These are phyloP conservation scores for Euphrasia confusa DNA, from an alignment of 257 asterid genomes.

Conservation along the genomic window DNA sequence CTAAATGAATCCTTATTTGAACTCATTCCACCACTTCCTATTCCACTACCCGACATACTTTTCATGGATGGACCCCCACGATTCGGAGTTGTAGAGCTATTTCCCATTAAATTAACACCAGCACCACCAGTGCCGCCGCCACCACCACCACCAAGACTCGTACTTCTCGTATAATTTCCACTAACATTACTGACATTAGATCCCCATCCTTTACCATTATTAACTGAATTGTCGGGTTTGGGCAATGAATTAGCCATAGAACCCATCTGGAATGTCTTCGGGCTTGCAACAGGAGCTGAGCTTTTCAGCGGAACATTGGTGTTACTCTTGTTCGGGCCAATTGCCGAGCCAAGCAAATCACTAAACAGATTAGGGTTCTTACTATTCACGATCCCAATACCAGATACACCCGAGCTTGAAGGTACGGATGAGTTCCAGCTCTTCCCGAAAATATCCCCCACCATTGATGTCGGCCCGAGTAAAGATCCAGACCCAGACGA, in stretches of 20 bases:
- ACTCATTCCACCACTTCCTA: constrained; percentile 27
- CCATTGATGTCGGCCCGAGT: constrained; percentile 75
- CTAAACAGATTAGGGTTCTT: constrained; percentile 85
- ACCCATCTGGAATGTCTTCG: constrained; percentile 57
- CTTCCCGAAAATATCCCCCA: constrained; percentile 86
- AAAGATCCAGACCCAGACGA: constrained; percentile 40
- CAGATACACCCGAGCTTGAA: constrained; percentile 26
- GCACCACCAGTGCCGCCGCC: no score
- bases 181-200: constrained; percentile 32
- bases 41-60: constrained; percentile 41
- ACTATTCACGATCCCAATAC: constrained; percentile 47
- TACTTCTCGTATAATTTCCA: constrained; percentile 22
- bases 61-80: constrained; percentile 54
- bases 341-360: constrained; percentile 71
- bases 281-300: constrained; percentile 38
- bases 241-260: constrained; percentile 71
- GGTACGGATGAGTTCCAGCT: constrained; percentile 69
- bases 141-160: constrained; percentile 44
- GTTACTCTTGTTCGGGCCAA: constrained; percentile 56
- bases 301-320: constrained; percentile 62
- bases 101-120: constrained; percentile 30
- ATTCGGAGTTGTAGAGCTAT: constrained; percentile 25
- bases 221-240: constrained; percentile 34
- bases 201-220: constrained; percentile 39
- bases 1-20: constrained; percentile 68